Evolutionary conservation across 78 protist genomes (phyloP).

Genomic region (Emiliania huxleyi): DNA sequence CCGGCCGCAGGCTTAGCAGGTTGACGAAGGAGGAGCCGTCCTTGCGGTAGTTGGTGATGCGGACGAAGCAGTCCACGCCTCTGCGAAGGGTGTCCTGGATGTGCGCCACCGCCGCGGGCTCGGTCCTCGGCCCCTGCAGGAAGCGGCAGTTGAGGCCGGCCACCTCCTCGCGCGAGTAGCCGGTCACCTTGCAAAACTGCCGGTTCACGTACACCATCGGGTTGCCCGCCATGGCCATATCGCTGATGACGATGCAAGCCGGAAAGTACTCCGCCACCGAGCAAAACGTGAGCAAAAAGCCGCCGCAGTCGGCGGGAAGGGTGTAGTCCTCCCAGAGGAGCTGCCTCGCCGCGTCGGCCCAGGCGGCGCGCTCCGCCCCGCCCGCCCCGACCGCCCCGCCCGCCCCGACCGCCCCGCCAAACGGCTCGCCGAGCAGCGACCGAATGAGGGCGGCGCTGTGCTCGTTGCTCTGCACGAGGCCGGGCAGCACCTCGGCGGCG

Average conservation of each 20-base stretch:
- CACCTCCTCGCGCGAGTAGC: neutral
- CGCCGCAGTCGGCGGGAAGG: neutral
- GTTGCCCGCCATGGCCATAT: neutral
- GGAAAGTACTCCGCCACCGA: neutral
- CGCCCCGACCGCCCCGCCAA: too few species aligned
- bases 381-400: too few species aligned
- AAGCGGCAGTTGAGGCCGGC: slow-evolving; percentile 30
- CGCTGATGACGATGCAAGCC: neutral
- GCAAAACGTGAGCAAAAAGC: neutral
- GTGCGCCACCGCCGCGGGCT: neutral
- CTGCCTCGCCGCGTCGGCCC: neutral
- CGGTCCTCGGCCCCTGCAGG: slow-evolving; percentile 35
- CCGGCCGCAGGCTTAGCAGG: neutral
- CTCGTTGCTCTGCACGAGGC: neutral
- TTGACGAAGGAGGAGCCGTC: neutral
- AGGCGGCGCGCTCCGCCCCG: neutral
- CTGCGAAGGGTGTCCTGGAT: neutral
- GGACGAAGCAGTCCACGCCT: neutral
- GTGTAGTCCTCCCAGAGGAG: neutral
- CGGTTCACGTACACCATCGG: neutral
- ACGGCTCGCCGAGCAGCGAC: neutral
- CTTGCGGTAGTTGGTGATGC: neutral
- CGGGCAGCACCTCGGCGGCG: neutral
- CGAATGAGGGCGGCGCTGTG: neutral
- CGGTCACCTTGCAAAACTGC: neutral